Base-by-base conservation (phyloP, 345 rosid genomes). In the Eucalyptus pauciflora region DNA sequence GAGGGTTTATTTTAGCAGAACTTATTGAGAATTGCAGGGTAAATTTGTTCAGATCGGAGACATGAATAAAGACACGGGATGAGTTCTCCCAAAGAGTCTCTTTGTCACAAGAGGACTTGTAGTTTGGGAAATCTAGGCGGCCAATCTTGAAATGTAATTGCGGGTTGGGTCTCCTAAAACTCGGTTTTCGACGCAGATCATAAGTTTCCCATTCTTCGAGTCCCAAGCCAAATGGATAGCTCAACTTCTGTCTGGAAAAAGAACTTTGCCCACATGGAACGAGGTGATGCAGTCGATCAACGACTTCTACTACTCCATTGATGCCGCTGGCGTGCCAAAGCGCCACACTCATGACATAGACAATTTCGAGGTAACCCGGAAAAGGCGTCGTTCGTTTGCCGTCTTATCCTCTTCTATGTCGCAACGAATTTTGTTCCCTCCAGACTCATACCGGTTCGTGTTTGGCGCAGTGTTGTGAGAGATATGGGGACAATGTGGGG, bases 161-260 rank as follows among this genome's bases (percentile, higher is more conserved):
- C 31, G 7, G 64, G 14, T 60, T 5, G 50, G 41, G 49, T 49
- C 52, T 79, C 83, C 64, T 48, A 56, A 41, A 46, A 51, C 50
- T 50, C 7, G 29, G 43, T 51, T 76, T 49, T 17, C 46, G 25
- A 49, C 88, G 92, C 95, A 96, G 99, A 56, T 97, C 52, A 95
- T 97, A 90, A 98, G 97, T 89, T 96, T 96, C 90, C 98, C 98
- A 71, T 97, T 97, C 94, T 96, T 96, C 89, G 99, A 97, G 91
- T 93, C 97, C 37, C 99, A 97, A 96, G 99, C 97, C 83, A 96
- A 90, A 92, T 97, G 98, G 97, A 93, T 97, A 67, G 95, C 99
- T 29, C 96, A 95, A 88, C 93, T 96, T n/a, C 94, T 96, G 89
- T 92, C 95, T 7, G 99, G 98, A 86, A 96, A 95, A 92, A 94